Evolutionary conservation across 306 rosid species (phyloP), one percentile per base, ranked within the genome.

Genomic region (Quercus bicolor): DNA sequence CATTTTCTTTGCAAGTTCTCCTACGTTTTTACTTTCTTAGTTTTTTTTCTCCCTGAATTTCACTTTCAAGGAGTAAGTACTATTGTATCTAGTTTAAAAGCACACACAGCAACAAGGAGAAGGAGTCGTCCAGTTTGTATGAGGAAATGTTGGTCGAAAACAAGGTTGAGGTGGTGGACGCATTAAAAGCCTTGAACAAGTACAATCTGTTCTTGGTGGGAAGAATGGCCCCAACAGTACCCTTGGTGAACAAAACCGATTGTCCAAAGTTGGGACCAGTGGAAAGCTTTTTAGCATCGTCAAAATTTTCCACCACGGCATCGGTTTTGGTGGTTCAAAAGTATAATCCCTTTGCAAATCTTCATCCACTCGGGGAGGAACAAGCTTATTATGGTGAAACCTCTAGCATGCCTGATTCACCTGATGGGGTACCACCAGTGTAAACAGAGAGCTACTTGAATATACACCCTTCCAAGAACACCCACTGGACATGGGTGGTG

Each of bases 181-280:
- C 78, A 7, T 69, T 91, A 74, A 84, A 75, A 43, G 85, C 85
- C 45, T 78, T 87, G 83, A 83, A 59, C 37, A 85, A 6, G 71
- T 70, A 75, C 72, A 91, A 64, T 74, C 57, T 91, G 51, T 70
- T 91, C n/a, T 12, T 91, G 45, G 93, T 91, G 28, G 93, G 93
- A 48, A 84, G 93, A 74, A 87, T 81, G 90, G 86, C 90, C 34
- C 40, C 83, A 0, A 85, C 77, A 3, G 80, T 83, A 7, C 28
- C 28, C 28, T 26, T 26, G 28, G 28, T 26, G 28, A 26, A 26
- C 28, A 26, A 26, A 26, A 26, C 28, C 28, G 28, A 26, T 26
- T 26, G 28, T 26, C 28, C 28, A 26, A 0, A 26, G 28, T 26
- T 26, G 28, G 28, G 28, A 26, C 28, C 28, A 26, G 2, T 26